A percentile compares a stretch with the other conserved stretches of the same genome.
Evolutionary conservation across 805 yeast genomes (phyloP).

Genomic region (Candida silvicultrix): DNA sequence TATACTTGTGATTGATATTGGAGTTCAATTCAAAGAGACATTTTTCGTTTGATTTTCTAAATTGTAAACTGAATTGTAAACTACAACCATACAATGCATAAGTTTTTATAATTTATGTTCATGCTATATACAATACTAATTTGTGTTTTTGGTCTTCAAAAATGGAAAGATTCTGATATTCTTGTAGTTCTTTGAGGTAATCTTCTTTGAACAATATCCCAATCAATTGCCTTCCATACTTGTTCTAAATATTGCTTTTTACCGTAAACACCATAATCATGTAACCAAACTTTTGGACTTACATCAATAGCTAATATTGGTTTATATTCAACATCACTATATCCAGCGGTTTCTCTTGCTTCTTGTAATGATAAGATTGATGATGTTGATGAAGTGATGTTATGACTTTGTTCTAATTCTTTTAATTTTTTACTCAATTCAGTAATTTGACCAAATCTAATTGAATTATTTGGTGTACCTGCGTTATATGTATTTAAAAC

Average conservation of each 20-base stretch:
- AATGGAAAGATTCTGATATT: background rate
- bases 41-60: too few relatives aligned
- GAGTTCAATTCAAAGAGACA: background rate
- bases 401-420: conserved; percentile 6
- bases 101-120: background rate
- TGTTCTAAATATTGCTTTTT: conserved; percentile 57
- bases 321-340: conserved; percentile 26
- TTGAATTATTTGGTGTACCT: conserved; percentile 70
- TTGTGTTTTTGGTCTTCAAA: too few relatives aligned
- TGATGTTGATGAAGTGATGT: conserved; percentile 4
- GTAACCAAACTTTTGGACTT: conserved; percentile 61
- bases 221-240: conserved; percentile 64
- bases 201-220: conserved; percentile 57
- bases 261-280: conserved; percentile 77
- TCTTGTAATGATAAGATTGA: conserved; percentile 27
- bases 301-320: conserved; percentile 71
- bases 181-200: conserved; percentile 25
- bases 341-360: conserved; percentile 28
- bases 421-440: conserved; percentile 20
- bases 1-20: too few relatives aligned
- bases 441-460: conserved; percentile 39
- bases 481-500: conserved; percentile 83
- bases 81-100: too few relatives aligned
- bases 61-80: too few relatives aligned
- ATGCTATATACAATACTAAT: background rate